Percentiles rank a stretch among this genome's conserved stretches.
phyloP scores from a whole-genome alignment of 257 asterid species.

The Solanum habrochaites region DNA sequence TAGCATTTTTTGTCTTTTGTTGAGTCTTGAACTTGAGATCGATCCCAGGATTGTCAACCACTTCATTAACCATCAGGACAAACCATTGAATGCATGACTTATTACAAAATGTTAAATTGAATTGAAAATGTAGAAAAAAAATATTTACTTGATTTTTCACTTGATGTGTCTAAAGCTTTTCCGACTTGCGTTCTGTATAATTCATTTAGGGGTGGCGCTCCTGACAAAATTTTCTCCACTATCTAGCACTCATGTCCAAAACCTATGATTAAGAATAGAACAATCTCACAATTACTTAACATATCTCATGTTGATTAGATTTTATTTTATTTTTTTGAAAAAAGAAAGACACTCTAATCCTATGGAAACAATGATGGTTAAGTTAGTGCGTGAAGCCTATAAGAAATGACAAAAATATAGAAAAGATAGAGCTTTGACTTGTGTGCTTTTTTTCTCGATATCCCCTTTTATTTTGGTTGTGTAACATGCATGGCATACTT shows the following conservation, averaged over 20 bases:
- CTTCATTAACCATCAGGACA: not conserved
- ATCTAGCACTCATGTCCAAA: too few species aligned
- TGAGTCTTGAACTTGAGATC: not conserved
- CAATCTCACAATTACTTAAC: not conserved
- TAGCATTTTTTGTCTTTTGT: not conserved
- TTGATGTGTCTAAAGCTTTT: too few species aligned
- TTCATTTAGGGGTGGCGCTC: not conserved
- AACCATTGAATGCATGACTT: not conserved
- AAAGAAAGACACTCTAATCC: not conserved
- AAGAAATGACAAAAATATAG: conserved; percentile 2
- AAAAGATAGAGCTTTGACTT: conserved; percentile 18
- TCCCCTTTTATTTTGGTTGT: conserved; percentile 1
- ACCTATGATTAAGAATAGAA: rapidly evolving
- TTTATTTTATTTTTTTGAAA: not conserved
- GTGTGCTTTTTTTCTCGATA: conserved; percentile 3
- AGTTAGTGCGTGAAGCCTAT: not conserved
- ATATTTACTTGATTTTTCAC: not conserved
- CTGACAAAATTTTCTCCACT: too few species aligned
- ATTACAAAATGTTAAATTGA: not conserved
- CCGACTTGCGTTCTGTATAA: too few species aligned
- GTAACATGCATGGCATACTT: not conserved
- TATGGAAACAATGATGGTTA: not conserved
- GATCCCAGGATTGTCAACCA: not conserved
- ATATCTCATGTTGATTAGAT: not conserved
- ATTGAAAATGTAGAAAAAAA: not conserved